phyloP scores from a whole-genome alignment of 2,329 filamentous ascomycete species.

The Chlorencoelia australis region DNA sequence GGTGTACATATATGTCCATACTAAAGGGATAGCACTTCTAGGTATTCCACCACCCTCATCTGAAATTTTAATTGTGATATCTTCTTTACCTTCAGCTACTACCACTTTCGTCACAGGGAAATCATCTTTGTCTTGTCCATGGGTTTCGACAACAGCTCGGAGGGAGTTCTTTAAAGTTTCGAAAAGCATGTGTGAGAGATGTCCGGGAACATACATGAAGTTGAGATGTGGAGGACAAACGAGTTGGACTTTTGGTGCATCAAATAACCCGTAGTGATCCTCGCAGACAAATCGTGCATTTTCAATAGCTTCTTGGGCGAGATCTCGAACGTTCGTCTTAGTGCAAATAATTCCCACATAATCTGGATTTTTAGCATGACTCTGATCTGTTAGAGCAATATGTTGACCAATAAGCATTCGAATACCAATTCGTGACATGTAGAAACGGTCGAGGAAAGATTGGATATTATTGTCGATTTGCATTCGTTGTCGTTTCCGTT shows the following conservation, averaged over 20 bases:
- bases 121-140: conserved; percentile 89
- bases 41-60: conserved; percentile 97
- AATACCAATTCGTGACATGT: conserved; percentile 99
- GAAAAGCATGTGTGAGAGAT: conserved; percentile 98
- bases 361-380: conserved; percentile 75
- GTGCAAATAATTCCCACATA: conserved; percentile 99
- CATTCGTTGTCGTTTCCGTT: conserved; percentile 90
- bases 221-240: conserved; percentile 89
- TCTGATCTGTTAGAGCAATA: conserved; percentile 91
- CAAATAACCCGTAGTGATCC: conserved; percentile 95
- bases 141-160: conserved; percentile 88
- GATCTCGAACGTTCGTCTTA: conserved; percentile 90
- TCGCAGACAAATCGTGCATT: conserved; percentile 99
- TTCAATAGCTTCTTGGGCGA: conserved; percentile 94
- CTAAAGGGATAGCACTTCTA: conserved; percentile 81
- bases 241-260: conserved; percentile 91
- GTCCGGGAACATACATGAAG: conserved; percentile 99
- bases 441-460: conserved; percentile 95
- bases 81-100: conserved; percentile 93
- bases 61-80: conserved; percentile 97
- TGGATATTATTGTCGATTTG: conserved; percentile 98
- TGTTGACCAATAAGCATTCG: conserved; percentile 99
- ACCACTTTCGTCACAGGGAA: conserved; percentile 97
- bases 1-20: conserved; percentile 99
- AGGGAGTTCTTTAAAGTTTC: conserved; percentile 98